Evolutionary conservation across 768 basidiomycete genomes (phyloP).

Genomic region (Tubosaeta sp.): DNA sequence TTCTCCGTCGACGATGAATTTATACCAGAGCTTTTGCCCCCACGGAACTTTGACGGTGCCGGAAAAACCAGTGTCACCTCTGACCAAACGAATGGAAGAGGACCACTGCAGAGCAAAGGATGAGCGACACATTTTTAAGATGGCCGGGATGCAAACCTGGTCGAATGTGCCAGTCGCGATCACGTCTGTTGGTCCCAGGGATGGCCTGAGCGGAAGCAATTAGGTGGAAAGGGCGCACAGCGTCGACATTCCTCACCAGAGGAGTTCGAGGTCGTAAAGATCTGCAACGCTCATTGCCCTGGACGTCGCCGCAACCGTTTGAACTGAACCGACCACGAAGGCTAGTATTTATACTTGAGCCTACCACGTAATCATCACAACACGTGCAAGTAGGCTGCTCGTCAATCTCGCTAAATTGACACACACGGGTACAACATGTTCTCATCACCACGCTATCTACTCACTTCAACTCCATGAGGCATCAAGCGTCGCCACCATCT

Average conservation of each 20-base stretch:
- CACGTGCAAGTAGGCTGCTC: conserved; percentile 13
- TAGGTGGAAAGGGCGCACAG: conserved; percentile 1
- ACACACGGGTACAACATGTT: conserved; percentile 15
- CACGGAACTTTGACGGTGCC: conserved; percentile 54
- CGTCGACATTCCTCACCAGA: conserved; percentile 41
- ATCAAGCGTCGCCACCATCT: conserved; percentile 4
- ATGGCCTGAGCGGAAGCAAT: conserved; percentile 46
- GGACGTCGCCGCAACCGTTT: conserved; percentile 17
- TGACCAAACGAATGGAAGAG: conserved; percentile 50
- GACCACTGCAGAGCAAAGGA: conserved; percentile 51
- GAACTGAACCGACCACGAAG: conserved; percentile 11
- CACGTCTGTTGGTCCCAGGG: conserved; percentile 49
- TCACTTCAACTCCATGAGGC: conserved; percentile 9
- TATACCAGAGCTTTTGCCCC: conserved; percentile 63
- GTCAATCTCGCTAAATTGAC: not conserved
- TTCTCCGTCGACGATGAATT: conserved; percentile 73
- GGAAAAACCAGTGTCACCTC: conserved; percentile 51
- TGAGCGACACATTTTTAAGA: conserved; percentile 5
- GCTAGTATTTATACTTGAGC: conserved; percentile 21
- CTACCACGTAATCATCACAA: conserved; percentile 20
- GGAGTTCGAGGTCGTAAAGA: conserved; percentile 49
- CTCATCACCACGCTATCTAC: not conserved
- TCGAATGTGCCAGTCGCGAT: conserved; percentile 78
- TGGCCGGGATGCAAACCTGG: conserved; percentile 44
- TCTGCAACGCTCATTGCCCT: conserved; percentile 32